Evolutionary conservation across 2,329 filamentous ascomycete species (phyloP).

Genomic region (Alternaria sp.): DNA sequence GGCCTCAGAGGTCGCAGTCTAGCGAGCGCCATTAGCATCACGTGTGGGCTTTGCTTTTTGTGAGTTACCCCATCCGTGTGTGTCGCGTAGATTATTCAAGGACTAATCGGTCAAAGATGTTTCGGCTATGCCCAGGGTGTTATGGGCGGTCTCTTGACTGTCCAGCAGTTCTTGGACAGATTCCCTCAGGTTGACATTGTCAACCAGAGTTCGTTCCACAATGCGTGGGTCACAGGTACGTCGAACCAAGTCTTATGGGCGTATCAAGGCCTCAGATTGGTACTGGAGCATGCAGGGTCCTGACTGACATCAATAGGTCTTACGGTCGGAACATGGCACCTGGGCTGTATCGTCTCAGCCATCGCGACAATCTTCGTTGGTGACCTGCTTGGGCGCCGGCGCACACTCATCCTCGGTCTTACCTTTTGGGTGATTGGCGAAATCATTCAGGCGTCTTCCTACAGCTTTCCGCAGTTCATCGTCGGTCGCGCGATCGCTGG

Average conservation of each 20-base stretch:
- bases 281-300: not conserved
- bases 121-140: conserved; percentile 72
- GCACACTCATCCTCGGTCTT: conserved; percentile 57
- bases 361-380: conserved; percentile 58
- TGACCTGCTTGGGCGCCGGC: conserved; percentile 57
- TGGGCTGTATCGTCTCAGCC: conserved; percentile 66
- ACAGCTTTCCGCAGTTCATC: conserved; percentile 57
- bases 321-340: conserved; percentile 38
- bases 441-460: conserved; percentile 56
- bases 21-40: conserved; percentile 29
- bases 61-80: conserved; percentile 10
- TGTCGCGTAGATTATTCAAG: not conserved
- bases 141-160: conserved; percentile 71
- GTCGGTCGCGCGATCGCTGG: conserved; percentile 58
- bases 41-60: conserved; percentile 39
- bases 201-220: conserved; percentile 22
- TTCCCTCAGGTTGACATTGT: conserved; percentile 38
- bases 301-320: conserved; percentile 25
- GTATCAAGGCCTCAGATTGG: not conserved
- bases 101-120: conserved; percentile 40
- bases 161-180: conserved; percentile 62
- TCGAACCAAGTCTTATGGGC: not conserved
- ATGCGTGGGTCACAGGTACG: conserved; percentile 36
- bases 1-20: conserved; percentile 28
- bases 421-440: conserved; percentile 58